These are phyloP conservation scores for Aspergillus pseudoviridinutans DNA, from an alignment of 2,329 filamentous ascomycete species.

Conservation along the genomic window DNA sequence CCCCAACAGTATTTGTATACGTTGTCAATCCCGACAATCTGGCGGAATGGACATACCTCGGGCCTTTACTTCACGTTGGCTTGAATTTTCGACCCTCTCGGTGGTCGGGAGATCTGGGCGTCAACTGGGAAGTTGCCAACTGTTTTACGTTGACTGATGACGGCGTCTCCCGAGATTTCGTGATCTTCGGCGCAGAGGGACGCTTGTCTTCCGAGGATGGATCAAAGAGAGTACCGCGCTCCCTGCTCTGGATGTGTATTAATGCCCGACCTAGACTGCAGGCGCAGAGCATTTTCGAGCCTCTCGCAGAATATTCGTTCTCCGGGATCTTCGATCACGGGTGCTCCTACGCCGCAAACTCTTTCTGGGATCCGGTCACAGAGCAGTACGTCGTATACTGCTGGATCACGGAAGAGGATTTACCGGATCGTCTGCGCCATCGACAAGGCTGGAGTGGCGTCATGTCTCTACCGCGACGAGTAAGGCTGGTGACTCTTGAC, in stretches of 20 bases:
- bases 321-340: conserved; percentile 49
- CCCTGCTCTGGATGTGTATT: conserved; percentile 46
- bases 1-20: conserved; percentile 49
- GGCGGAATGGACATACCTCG: conserved; percentile 44
- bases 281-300: conserved; percentile 1
- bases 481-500: conserved; percentile 38
- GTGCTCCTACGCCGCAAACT: conserved; percentile 48
- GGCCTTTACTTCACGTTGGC: conserved; percentile 40
- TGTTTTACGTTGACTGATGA: conserved; percentile 35
- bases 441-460: conserved; percentile 49
- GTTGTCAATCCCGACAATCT: conserved; percentile 38
- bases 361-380: conserved; percentile 45
- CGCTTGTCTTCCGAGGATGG: conserved; percentile 19
- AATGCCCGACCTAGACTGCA: conserved; percentile 13
- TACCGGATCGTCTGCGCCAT: conserved; percentile 41
- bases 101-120: conserved; percentile 50
- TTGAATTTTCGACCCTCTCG: conserved; percentile 37
- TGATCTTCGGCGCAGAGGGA: conserved; percentile 48
- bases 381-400: conserved; percentile 44
- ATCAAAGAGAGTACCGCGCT: conserved; percentile 24
- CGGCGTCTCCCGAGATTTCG: conserved; percentile 33
- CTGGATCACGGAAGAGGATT: conserved; percentile 51
- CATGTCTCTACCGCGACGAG: conserved; percentile 45
- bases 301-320: conserved; percentile 35
- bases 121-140: conserved; percentile 37